Conservation (phyloP, 768 basidiomycete genomes). For the Panellus pusillus region DNA sequence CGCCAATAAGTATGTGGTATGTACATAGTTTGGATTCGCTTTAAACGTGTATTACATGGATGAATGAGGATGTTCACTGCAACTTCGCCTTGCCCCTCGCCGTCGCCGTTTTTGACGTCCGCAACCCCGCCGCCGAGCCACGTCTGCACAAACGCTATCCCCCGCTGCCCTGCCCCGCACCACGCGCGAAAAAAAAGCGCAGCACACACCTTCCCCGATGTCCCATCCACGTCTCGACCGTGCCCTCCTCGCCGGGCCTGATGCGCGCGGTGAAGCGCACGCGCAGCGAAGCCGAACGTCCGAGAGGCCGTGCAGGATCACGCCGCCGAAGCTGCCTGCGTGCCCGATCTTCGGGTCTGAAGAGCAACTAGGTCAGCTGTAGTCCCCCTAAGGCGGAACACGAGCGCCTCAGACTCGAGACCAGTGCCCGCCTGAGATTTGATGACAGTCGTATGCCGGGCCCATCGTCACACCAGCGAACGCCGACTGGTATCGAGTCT, state of each 20-base stretch:
- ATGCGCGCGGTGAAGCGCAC: slow-evolving; percentile 83
- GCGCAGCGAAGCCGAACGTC: slow-evolving; percentile 84
- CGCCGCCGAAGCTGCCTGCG: slow-evolving; percentile 75
- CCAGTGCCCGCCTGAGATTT: too few species aligned
- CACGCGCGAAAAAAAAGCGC: too few species aligned
- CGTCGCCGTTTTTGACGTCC: too few species aligned
- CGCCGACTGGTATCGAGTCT: too few species aligned
- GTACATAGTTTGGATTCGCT: background rate
- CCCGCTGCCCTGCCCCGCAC: too few species aligned
- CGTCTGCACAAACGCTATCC: too few species aligned
- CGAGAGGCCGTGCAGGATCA: slow-evolving; percentile 83
- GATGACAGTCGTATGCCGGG: too few species aligned
- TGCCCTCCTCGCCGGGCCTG: slow-evolving; percentile 77
- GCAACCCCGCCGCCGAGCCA: slow-evolving; percentile 65
- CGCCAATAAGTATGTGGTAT: slow-evolving; percentile 30
- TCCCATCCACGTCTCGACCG: slow-evolving; percentile 69
- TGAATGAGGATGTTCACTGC: slow-evolving; percentile 20
- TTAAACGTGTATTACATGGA: too few species aligned
- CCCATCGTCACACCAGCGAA: too few species aligned
- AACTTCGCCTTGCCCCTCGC: slow-evolving; percentile 26
- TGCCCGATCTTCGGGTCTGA: slow-evolving; percentile 72
- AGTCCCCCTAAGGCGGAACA: slow-evolving; percentile 80
- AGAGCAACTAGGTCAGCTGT: too few species aligned
- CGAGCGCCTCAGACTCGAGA: too few species aligned
- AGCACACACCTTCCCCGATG: slow-evolving; percentile 52